These are phyloP conservation scores for Fraxinus xanthoxyloides DNA, from an alignment of 305 asterid species.

Conservation along the genomic window DNA sequence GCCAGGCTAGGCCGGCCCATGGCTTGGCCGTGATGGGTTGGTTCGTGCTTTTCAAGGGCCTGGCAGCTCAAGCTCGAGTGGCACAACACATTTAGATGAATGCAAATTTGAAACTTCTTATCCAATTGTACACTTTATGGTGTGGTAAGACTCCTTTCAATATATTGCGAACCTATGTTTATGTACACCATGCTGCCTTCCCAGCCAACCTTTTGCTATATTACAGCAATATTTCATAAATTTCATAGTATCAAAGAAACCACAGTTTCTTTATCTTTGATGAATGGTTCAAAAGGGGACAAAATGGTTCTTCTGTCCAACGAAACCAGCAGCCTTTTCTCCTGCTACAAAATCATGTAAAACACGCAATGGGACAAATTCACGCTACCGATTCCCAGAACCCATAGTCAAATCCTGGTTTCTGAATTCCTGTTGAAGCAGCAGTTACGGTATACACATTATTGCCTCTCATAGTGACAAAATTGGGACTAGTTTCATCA, in stretches of 20 bases:
- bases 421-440: too few relatives aligned
- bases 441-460: not conserved
- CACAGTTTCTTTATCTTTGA: conserved; percentile 2
- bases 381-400: conserved; percentile 44
- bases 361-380: conserved; percentile 42
- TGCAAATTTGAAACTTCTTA: not conserved
- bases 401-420: conserved; percentile 57
- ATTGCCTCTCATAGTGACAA: not conserved
- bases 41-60: not conserved
- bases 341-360: conserved; percentile 46
- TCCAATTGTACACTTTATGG: not conserved
- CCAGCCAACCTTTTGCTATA: conserved; percentile 27
- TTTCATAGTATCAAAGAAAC: conserved; percentile 2
- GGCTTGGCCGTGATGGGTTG: not conserved
- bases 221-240: conserved; percentile 28
- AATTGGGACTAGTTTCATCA: not conserved
- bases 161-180: conserved; percentile 6
- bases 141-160: not conserved
- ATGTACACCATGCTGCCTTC: conserved; percentile 26
- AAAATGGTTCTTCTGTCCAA: not conserved
- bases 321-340: conserved; percentile 8
- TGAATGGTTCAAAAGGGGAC: not conserved
- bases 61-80: not conserved
- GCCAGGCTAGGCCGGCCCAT: not conserved
- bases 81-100: not conserved